Conservation (phyloP, 352 stramenopile genomes). For the Peronosclerospora sorghi region DNA sequence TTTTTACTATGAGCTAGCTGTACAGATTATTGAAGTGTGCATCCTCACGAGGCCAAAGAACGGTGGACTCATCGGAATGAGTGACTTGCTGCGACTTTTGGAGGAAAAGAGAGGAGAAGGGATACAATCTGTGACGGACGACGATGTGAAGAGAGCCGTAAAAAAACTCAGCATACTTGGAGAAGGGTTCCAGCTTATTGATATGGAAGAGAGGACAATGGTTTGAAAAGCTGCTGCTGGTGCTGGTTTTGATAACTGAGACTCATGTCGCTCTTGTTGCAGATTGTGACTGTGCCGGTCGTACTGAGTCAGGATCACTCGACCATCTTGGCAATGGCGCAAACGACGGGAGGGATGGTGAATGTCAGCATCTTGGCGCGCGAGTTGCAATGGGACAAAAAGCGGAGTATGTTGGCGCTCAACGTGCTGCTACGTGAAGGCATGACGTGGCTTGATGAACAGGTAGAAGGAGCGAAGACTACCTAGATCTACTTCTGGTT, state of each 20-base stretch:
- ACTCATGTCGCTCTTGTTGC: not conserved
- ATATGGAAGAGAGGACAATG: constrained; percentile 88
- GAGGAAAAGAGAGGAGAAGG: constrained; percentile 47
- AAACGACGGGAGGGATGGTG: constrained; percentile 83
- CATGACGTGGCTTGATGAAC: constrained; percentile 95
- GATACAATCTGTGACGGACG: constrained; percentile 79
- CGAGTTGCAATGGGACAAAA: constrained; percentile 83
- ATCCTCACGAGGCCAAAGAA: constrained; percentile 88
- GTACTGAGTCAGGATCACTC: constrained; percentile 93
- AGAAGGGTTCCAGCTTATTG: constrained; percentile 89
- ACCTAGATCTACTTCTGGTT: not conserved
- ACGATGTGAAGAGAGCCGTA: constrained; percentile 91
- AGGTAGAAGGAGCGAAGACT: constrained; percentile 26
- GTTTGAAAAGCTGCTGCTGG: constrained; percentile 3
- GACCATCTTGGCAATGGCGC: constrained; percentile 83
- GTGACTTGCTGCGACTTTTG: constrained; percentile 58
- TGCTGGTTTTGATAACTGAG: not conserved
- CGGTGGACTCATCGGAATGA: constrained; percentile 73
- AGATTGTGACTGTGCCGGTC: constrained; percentile 92
- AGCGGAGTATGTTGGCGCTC: constrained; percentile 87
- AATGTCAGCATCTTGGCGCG: constrained; percentile 75
- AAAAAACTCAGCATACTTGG: constrained; percentile 92
- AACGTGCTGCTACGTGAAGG: constrained; percentile 88
- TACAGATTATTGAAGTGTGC: constrained; percentile 98
- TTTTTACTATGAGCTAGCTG: constrained; percentile 99